Conservation (phyloP, 768 basidiomycete genomes). For the Pleurotus platypus region DNA sequence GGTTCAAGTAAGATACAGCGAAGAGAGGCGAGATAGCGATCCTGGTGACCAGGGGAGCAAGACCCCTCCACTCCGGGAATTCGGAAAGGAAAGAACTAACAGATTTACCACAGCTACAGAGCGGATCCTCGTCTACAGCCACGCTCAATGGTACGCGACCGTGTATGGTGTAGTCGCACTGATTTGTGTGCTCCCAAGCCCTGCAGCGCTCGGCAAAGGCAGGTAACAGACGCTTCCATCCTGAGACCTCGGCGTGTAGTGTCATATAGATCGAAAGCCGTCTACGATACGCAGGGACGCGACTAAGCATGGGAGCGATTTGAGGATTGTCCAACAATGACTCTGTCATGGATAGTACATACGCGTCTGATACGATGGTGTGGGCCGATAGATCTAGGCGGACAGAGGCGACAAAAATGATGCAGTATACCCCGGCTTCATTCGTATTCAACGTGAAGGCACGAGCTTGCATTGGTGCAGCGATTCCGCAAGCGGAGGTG, state of each 20-base stretch:
- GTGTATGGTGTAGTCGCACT: slow-evolving; percentile 40
- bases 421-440: slow-evolving; percentile 22
- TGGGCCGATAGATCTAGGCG: slow-evolving; percentile 45
- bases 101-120: slow-evolving; percentile 54
- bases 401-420: slow-evolving; percentile 44
- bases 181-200: slow-evolving; percentile 41
- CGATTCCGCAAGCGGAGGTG: not conserved
- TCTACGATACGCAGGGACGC: not conserved
- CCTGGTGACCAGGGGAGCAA: too few relatives aligned
- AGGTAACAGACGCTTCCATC: slow-evolving; percentile 52
- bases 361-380: slow-evolving; percentile 47
- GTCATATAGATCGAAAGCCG: slow-evolving; percentile 3
- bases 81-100: slow-evolving; percentile 28
- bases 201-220: slow-evolving; percentile 50
- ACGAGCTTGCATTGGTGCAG: slow-evolving; percentile 12
- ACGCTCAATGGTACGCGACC: slow-evolving; percentile 16
- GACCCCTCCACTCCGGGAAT: slow-evolving; percentile 27
- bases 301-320: not conserved
- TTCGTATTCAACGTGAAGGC: slow-evolving; percentile 13
- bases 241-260: slow-evolving; percentile 28
- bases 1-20: too few relatives aligned
- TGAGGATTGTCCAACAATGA: slow-evolving; percentile 8
- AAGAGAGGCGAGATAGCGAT: too few relatives aligned
- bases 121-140: slow-evolving; percentile 32
- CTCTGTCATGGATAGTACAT: slow-evolving; percentile 33